Evolutionary conservation across 768 basidiomycete species (phyloP), one percentile per base, ranked within the genome.

Genomic region (Artomyces pyxidatus): DNA sequence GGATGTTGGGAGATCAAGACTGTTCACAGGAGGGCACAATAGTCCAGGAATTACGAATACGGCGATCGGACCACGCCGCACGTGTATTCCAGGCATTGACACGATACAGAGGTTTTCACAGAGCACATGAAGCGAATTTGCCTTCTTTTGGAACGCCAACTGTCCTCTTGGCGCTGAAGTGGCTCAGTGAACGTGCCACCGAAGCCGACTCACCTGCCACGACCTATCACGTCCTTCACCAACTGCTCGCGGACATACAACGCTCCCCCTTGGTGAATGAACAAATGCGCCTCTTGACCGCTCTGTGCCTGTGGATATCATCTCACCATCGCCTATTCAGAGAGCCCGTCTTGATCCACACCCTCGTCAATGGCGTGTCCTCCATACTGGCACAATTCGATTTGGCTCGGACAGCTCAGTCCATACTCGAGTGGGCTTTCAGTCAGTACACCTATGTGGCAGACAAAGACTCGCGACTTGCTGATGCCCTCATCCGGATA

Each of bases 401-500:
- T 59, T 70, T 95, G 16, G 75, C 75, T 4, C 71, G 72, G 48
- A 72, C 77, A 3, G 83, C 83, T 0, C 85, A 90, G 55, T 88
- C 85, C 2, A 75, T 93, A 35, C 68, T 93, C 10, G 79, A 83
- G 42, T 93, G 90, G 88, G 77, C 77, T 3, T 80, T 93, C 54
- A 65, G 66, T 12, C 59, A 69, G 30, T 85, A 82, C 60, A 66
- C 68, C 37, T 63, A 55, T 45, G 54, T 60, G 6, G 65, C 61
- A 7, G 58, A 68, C 42, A 68, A 65, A 28, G 78, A 85, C 56
- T 61, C 73, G 30, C 69, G 73, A 9, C 70, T 92, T 42, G 71
- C 85, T 12, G 78, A 85, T 52, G 66, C 84, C 49, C 66, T 94
- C 30, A 74, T 86, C 54, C 81, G 80, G n/a, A 75, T 89, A 38